A percentile compares a stretch with the other conserved stretches of the same genome.
phyloP scores from a whole-genome alignment of 2,329 filamentous ascomycete species.

The Mariannaea sp. region DNA sequence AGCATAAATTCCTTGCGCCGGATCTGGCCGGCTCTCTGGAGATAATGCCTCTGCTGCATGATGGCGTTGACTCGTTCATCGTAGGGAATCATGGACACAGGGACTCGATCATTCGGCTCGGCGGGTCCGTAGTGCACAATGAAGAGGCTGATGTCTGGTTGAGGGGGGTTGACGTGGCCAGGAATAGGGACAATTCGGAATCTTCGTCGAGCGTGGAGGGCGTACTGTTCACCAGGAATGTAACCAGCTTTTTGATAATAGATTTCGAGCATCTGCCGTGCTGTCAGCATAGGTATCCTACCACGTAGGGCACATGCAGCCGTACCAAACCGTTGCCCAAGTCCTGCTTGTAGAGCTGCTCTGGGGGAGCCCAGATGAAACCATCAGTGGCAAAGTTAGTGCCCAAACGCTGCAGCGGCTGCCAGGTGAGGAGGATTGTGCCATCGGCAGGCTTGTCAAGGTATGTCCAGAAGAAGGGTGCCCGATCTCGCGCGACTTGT shows the following conservation, averaged over 20 bases:
- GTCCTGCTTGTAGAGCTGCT: conserved; percentile 77
- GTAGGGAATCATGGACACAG: conserved; percentile 68
- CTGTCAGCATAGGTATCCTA: conserved; percentile 20
- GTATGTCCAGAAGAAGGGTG: conserved; percentile 93
- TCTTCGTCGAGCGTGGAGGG: conserved; percentile 79
- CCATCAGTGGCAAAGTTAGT: conserved; percentile 87
- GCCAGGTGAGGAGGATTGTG: conserved; percentile 85
- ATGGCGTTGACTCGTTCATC: conserved; percentile 64
- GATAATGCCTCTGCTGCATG: conserved; percentile 66
- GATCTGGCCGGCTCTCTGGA: conserved; percentile 77
- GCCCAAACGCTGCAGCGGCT: conserved; percentile 72
- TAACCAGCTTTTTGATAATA: conserved; percentile 83
- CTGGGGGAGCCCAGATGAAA: conserved; percentile 85
- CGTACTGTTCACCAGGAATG: conserved; percentile 73
- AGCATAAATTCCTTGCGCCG: conserved; percentile 94
- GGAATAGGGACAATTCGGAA: conserved; percentile 82
- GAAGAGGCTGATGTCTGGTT: conserved; percentile 82
- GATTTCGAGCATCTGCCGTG: conserved; percentile 78
- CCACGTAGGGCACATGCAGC: background rate
- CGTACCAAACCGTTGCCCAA: conserved; percentile 64
- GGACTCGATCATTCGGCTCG: conserved; percentile 74
- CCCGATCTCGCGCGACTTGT: conserved; percentile 80
- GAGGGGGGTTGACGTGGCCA: conserved; percentile 69
- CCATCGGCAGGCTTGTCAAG: conserved; percentile 82
- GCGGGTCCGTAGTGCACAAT: conserved; percentile 87